These are phyloP conservation scores for Carpinus fangiana DNA, from an alignment of 306 rosid species.

Conservation along the genomic window DNA sequence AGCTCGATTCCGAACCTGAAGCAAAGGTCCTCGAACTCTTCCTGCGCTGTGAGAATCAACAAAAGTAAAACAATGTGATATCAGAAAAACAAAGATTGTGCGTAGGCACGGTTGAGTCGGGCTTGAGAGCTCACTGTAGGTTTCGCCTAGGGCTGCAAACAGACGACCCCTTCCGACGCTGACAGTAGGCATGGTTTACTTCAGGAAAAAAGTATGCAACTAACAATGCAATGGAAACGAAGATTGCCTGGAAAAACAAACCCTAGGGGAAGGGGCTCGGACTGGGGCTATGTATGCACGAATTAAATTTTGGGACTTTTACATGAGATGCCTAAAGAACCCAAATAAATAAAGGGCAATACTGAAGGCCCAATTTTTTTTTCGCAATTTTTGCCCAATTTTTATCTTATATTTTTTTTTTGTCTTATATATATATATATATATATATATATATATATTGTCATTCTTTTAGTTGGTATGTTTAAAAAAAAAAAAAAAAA, in stretches of 20 bases:
- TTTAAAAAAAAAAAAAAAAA: too few relatives aligned
- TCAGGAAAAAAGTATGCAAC: slow-evolving; percentile 10
- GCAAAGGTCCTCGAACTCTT: slow-evolving; percentile 86
- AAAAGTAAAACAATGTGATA: background rate
- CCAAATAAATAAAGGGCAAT: too few relatives aligned
- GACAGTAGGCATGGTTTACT: slow-evolving; percentile 73
- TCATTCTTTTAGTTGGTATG: too few relatives aligned
- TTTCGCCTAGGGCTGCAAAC: slow-evolving; percentile 62
- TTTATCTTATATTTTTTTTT: too few relatives aligned
- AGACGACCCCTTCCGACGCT: slow-evolving; percentile 90
- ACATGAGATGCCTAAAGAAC: too few relatives aligned
- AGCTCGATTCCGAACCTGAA: slow-evolving; percentile 92
- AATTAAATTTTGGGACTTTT: too few relatives aligned
- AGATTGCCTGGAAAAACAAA: slow-evolving; percentile 4
- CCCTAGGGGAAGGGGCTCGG: background rate
- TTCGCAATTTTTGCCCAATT: too few relatives aligned
- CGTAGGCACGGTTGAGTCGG: background rate
- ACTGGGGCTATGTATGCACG: too few relatives aligned
- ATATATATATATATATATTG: too few relatives aligned
- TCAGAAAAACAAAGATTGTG: background rate
- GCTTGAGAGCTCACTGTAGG: slow-evolving; percentile 66
- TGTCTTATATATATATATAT: too few relatives aligned
- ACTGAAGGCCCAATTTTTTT: too few relatives aligned
- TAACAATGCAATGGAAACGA: background rate
- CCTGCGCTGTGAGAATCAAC: slow-evolving; percentile 56